Percentiles rank a stretch among this genome's conserved stretches.
These are phyloP conservation scores for Mallotus nudiflorus DNA, from an alignment of 345 rosid genomes.

Conservation along the genomic window DNA sequence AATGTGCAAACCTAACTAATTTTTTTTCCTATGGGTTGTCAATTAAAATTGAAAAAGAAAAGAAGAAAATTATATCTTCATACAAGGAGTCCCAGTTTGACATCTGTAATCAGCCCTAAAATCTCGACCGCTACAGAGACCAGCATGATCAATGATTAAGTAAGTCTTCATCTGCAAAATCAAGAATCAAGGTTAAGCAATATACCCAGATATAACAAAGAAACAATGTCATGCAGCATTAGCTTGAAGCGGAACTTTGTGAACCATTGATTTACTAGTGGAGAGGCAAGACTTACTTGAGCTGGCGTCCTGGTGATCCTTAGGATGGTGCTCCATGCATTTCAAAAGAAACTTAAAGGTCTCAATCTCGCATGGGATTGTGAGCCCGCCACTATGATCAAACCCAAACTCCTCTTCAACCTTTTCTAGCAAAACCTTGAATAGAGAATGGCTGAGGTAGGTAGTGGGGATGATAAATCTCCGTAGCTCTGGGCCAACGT, in stretches of 20 bases:
- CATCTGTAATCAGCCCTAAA: slow-evolving; percentile 29
- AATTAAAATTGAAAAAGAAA: slow-evolving; percentile 13
- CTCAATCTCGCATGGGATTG: slow-evolving; percentile 94
- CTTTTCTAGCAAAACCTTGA: slow-evolving; percentile 83
- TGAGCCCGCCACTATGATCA: slow-evolving; percentile 80
- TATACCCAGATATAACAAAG: neutral
- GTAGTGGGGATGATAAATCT: slow-evolving; percentile 89
- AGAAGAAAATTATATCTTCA: slow-evolving; percentile 24
- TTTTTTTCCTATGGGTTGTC: slow-evolving; percentile 24
- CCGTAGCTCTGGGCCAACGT: slow-evolving; percentile 85
- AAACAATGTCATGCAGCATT: neutral
- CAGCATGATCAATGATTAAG: slow-evolving; percentile 18
- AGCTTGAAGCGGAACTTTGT: too few species aligned
- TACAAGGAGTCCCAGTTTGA: slow-evolving; percentile 31
- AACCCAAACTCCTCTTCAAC: slow-evolving; percentile 93
- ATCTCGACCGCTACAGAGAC: slow-evolving; percentile 22
- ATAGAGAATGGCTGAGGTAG: slow-evolving; percentile 81
- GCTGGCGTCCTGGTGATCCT: slow-evolving; percentile 34
- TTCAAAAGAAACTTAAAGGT: slow-evolving; percentile 84
- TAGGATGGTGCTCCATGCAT: slow-evolving; percentile 69
- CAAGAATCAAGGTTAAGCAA: slow-evolving; percentile 13
- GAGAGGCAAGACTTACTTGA: neutral
- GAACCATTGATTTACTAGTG: too few species aligned
- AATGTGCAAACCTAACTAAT: slow-evolving; percentile 34
- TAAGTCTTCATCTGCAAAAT: slow-evolving; percentile 45